phyloP scores from a whole-genome alignment of 2,329 filamentous ascomycete species.

The Catunica adiposa region DNA sequence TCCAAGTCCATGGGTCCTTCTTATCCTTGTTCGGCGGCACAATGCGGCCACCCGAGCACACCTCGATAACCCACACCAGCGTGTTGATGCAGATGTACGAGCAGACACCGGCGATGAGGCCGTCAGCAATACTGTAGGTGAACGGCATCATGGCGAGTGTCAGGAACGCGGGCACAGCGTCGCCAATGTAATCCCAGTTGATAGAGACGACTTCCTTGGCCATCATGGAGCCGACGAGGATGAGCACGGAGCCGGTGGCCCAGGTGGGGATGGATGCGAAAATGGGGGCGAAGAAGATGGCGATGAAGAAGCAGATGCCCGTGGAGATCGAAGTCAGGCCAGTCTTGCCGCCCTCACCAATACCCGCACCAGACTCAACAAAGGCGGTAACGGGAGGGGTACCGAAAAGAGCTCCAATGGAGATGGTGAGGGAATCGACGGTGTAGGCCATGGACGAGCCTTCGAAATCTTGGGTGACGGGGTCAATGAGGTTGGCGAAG shows the following conservation, averaged over 20 bases:
- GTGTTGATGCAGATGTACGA: slow-evolving; percentile 64
- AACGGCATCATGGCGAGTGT: slow-evolving; percentile 79
- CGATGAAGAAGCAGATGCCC: slow-evolving; percentile 52
- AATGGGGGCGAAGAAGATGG: slow-evolving; percentile 60
- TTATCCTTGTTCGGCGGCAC: slow-evolving; percentile 58
- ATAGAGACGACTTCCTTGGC: slow-evolving; percentile 60
- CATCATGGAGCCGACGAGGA: slow-evolving; percentile 84
- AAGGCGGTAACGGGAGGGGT: slow-evolving; percentile 58
- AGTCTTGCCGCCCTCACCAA: slow-evolving; percentile 57
- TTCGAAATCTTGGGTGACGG: slow-evolving; percentile 63
- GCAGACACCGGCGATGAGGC: slow-evolving; percentile 64
- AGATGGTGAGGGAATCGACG: slow-evolving; percentile 54
- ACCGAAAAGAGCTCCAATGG: slow-evolving; percentile 52
- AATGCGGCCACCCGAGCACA: slow-evolving; percentile 49
- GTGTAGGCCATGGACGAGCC: slow-evolving; percentile 67
- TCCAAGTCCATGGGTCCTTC: slow-evolving; percentile 69
- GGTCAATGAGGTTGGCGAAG: slow-evolving; percentile 49
- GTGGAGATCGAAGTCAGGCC: slow-evolving; percentile 55
- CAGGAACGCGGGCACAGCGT: slow-evolving; percentile 70
- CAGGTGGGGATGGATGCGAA: slow-evolving; percentile 64
- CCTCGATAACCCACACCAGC: slow-evolving; percentile 50
- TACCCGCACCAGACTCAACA: slow-evolving; percentile 60
- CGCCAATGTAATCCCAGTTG: slow-evolving; percentile 77
- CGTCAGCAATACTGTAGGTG: slow-evolving; percentile 76
- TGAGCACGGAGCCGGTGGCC: slow-evolving; percentile 71